A percentile compares a stretch with the other conserved stretches of the same genome.
These are phyloP conservation scores for Seminavis robusta DNA, from an alignment of 108 stramenopile genomes.

Conservation along the genomic window DNA sequence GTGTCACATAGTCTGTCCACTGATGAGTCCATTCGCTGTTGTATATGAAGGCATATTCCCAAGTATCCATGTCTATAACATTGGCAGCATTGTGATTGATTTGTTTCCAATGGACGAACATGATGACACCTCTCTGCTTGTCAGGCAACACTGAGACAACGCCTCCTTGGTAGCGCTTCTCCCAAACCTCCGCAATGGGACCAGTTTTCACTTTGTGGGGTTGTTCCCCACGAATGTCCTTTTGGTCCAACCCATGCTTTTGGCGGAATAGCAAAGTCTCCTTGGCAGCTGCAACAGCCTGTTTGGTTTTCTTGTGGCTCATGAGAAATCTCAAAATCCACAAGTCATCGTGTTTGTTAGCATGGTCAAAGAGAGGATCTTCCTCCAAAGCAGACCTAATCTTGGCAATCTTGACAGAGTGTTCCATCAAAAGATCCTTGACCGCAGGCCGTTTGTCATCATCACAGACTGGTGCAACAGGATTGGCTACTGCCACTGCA, in stretches of 20 bases:
- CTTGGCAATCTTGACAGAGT: not conserved
- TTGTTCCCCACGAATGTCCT: not conserved
- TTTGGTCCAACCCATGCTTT: not conserved
- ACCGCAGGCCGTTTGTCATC: not conserved
- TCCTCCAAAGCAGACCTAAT: not conserved
- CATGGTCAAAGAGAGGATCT: not conserved
- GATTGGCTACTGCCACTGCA: not conserved
- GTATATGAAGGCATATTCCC: not conserved
- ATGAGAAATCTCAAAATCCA: constrained; percentile 25
- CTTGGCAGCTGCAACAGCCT: constrained; percentile 1
- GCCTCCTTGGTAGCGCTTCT: too few species aligned
- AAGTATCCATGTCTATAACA: not conserved
- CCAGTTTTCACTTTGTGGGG: not conserved
- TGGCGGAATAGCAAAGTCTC: not conserved
- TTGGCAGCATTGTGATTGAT: constrained; percentile 1
- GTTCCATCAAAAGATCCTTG: not conserved
- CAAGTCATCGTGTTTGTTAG: constrained; percentile 16
- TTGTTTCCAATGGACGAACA: too few species aligned
- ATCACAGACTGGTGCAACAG: not conserved
- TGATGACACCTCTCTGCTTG: too few species aligned
- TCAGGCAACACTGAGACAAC: too few species aligned
- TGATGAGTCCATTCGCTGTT: constrained; percentile 19
- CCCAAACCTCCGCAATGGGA: too few species aligned
- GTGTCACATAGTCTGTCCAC: constrained; percentile 18
- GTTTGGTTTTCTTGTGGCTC: constrained; percentile 23